These are phyloP conservation scores for Saccharomycodes ludwigii DNA, from an alignment of 805 yeast species.

Conservation along the genomic window DNA sequence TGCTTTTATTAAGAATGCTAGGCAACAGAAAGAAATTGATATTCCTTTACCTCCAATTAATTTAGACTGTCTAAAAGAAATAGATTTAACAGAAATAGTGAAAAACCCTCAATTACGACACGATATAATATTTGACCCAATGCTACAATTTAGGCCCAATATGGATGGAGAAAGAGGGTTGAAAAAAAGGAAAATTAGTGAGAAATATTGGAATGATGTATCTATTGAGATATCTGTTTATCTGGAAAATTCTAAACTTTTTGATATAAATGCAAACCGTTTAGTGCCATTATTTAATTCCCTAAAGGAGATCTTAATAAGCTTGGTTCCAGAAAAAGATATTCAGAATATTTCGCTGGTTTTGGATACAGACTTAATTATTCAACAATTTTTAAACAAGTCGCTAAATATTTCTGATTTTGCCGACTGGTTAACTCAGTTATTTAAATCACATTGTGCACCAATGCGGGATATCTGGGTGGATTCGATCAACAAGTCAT, in stretches of 20 bases:
- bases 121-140: constrained; percentile 86
- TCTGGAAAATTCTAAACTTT: constrained; percentile 16
- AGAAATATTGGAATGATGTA: constrained; percentile 74
- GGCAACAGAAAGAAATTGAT: too few species aligned
- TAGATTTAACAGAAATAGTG: constrained; percentile 77
- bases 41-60: constrained; percentile 73
- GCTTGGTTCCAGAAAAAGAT: constrained; percentile 70
- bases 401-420: constrained; percentile 63
- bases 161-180: constrained; percentile 84
- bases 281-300: constrained; percentile 65
- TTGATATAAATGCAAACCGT: constrained; percentile 22
- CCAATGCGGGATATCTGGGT: constrained; percentile 93
- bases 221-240: constrained; percentile 49
- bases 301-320: constrained; percentile 61
- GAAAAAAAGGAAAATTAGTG: constrained; percentile 62
- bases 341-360: constrained; percentile 53
- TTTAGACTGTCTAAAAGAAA: constrained; percentile 68
- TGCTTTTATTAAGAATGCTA: too few species aligned
- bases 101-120: constrained; percentile 89
- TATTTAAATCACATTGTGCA: constrained; percentile 84
- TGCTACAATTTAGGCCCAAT: constrained; percentile 81
- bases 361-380: constrained; percentile 60
- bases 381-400: constrained; percentile 62
- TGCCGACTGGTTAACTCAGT: constrained; percentile 60
- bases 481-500: constrained; percentile 58